Percentiles rank a stretch among this genome's conserved stretches.
Evolutionary conservation across 768 basidiomycete species (phyloP).

Genomic region (Auricularia heimuer): DNA sequence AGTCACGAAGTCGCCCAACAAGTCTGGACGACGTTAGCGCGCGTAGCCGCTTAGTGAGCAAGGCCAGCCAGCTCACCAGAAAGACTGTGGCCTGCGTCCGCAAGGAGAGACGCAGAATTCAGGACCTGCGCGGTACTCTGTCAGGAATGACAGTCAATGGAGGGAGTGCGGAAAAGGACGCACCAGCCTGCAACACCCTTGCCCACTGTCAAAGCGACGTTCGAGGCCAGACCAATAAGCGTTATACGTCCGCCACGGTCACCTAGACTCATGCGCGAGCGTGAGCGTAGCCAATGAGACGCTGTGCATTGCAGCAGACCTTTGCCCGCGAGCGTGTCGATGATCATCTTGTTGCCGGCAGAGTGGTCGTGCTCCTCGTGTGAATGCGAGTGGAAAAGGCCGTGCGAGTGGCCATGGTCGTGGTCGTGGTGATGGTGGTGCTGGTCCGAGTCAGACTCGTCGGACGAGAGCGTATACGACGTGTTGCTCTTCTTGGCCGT

Average conservation of each 20-base stretch:
- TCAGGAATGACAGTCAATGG: background rate
- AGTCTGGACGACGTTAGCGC: conserved; percentile 33
- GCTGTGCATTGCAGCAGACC: conserved; percentile 31
- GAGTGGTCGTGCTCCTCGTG: conserved; percentile 49
- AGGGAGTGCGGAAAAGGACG: conserved; percentile 22
- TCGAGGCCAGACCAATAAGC: conserved; percentile 71
- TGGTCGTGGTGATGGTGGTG: conserved; percentile 21
- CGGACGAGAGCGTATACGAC: background rate
- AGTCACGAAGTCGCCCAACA: conserved; percentile 86
- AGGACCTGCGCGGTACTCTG: conserved; percentile 18
- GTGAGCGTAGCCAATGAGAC: background rate
- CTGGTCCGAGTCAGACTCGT: conserved; percentile 7
- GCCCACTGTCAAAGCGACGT: conserved; percentile 67
- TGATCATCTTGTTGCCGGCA: conserved; percentile 56
- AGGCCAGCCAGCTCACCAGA: conserved; percentile 49
- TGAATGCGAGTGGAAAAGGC: conserved; percentile 58
- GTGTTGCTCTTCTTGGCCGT: background rate
- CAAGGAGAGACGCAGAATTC: conserved; percentile 84
- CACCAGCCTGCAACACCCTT: conserved; percentile 87
- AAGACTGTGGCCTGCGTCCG: conserved; percentile 87
- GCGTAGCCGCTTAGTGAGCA: conserved; percentile 2
- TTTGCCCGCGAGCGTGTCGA: conserved; percentile 55
- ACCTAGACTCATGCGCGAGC: conserved; percentile 29
- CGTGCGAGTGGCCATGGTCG: conserved; percentile 47
- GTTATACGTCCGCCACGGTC: conserved; percentile 81